A percentile compares a stretch with the other conserved stretches of the same genome.
Evolutionary conservation across 176 grass and related monocot genomes (phyloP).

Genomic region (Hyparrhenia diplandra): DNA sequence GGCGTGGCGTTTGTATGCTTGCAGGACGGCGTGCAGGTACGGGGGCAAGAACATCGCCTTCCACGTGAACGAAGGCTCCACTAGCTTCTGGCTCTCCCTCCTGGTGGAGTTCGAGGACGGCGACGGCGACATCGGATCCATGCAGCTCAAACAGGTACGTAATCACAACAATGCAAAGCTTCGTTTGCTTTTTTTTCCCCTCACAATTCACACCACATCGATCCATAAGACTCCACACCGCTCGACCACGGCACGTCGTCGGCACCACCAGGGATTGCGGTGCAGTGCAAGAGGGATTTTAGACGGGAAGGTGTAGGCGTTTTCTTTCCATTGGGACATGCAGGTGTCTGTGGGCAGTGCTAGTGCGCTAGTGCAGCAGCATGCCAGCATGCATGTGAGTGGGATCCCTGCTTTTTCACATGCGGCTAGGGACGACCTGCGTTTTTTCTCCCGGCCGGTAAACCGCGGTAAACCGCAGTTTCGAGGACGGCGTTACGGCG

Average conservation of each 20-base stretch:
- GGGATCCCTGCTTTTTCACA: not conserved
- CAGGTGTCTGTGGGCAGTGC: not conserved
- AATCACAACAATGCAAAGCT: not conserved
- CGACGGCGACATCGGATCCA: constrained; percentile 89
- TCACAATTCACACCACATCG: not conserved
- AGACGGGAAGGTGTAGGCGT: not conserved
- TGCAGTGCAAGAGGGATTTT: not conserved
- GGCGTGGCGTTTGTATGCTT: not conserved
- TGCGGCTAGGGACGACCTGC: constrained; percentile 1
- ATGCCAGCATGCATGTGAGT: constrained; percentile 2
- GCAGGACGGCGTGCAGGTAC: constrained; percentile 89
- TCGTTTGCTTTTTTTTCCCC: too few species aligned
- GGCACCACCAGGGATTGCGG: not conserved
- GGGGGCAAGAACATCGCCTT: constrained; percentile 80
- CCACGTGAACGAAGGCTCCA: constrained; percentile 89
- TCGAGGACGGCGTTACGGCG: too few species aligned
- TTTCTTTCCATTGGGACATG: not conserved
- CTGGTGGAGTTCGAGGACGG: constrained; percentile 92
- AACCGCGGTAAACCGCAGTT: too few species aligned
- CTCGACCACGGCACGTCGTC: not conserved
- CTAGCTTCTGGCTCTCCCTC: constrained; percentile 89
- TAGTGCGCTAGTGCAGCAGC: too few species aligned
- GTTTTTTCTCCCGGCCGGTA: too few species aligned
- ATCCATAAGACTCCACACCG: not conserved
- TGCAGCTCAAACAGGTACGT: constrained; percentile 85